Evolutionary conservation across 2,329 filamentous ascomycete species (phyloP), one percentile per base, ranked within the genome.

Genomic region (Nemania serpens): DNA sequence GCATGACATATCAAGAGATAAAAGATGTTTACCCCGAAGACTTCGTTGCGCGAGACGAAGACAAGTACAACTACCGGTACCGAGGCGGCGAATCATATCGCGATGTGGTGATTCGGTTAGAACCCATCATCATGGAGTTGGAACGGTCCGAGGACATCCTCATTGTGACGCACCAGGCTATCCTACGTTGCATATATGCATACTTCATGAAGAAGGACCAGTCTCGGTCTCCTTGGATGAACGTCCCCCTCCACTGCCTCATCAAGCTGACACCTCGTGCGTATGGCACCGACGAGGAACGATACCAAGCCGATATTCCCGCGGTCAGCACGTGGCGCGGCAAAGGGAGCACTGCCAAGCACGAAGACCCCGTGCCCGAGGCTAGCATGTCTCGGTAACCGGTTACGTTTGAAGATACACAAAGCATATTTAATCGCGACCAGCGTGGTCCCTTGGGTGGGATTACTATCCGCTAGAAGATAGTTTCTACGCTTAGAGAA

Each of bases 1-100:
- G 94, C 56, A 87, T 98, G 75, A 99, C 95, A 1, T 97, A 97
- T 75, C 91, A 92, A 71, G 90, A 99, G 74, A 98, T 99, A 73
- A 92, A 95, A 71, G 87, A 96, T 71, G 81, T 85, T 56, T 98
- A 91, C 74, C 95, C 95, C 0, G 93, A 97, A 68, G 95, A 99
- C 78, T 99, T 99, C 78, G 87, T 88, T 51, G 93, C 94, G 36
- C 91, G 95, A 64, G 95, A 99, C 76, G 92, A 97, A 68, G 95
- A 99, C 82, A 99, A 99, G 78, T 98, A 98, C 85, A 98, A 99
- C 80, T 99, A 99, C 79, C 92, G 95, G 59, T 99, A 99, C 78
- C 89, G 95, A 5, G 95, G 95, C 65, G 95, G 95, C 55, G 95
- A 99, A 79, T 96, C 91, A 63, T 89, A 99, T 76, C 91, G 94